Conservation (phyloP, 139 green algal genomes). For the Protoeuglena noctilucae region DNA sequence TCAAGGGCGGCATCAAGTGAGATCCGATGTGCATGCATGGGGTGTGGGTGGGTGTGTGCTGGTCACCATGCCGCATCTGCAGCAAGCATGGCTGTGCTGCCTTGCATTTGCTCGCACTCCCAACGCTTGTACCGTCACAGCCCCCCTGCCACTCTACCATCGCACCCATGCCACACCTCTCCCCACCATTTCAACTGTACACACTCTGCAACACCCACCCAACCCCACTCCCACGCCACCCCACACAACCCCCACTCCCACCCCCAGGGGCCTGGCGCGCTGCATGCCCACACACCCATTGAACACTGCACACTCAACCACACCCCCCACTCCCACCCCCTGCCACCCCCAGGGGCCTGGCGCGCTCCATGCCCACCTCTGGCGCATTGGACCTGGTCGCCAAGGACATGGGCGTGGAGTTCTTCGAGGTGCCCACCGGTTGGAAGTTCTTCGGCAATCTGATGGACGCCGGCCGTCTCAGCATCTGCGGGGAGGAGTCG, state of each 20-base stretch:
- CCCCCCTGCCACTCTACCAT: not conserved
- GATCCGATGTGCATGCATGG: no score
- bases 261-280: slow-evolving; percentile 83
- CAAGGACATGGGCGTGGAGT: slow-evolving; percentile 50
- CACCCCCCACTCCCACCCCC: not conserved
- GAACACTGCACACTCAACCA: no score
- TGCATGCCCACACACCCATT: no score
- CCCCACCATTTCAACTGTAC: no score
- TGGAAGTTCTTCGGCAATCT: slow-evolving; percentile 52
- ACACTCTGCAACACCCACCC: not conserved
- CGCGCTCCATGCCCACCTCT: slow-evolving; percentile 90
- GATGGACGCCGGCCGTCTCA: slow-evolving; percentile 33
- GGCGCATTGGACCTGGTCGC: slow-evolving; percentile 91
- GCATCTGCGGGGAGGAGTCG: slow-evolving; percentile 77
- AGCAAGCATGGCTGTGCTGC: not conserved
- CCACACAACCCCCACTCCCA: no score
- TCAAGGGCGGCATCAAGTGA: slow-evolving; percentile 88
- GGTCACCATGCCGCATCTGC: not conserved
- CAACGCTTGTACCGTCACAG: no score
- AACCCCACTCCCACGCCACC: no score
- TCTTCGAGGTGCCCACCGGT: slow-evolving; percentile 88
- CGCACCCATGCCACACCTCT: no score
- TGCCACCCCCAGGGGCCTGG: slow-evolving; percentile 67
- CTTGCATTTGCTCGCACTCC: slow-evolving; percentile 2
- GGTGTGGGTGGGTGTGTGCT: no score